Percentiles rank a stretch among this genome's conserved stretches.
Conservation (phyloP, 129 eudicot species). For the Rutidosis leptorrhynchoides region DNA sequence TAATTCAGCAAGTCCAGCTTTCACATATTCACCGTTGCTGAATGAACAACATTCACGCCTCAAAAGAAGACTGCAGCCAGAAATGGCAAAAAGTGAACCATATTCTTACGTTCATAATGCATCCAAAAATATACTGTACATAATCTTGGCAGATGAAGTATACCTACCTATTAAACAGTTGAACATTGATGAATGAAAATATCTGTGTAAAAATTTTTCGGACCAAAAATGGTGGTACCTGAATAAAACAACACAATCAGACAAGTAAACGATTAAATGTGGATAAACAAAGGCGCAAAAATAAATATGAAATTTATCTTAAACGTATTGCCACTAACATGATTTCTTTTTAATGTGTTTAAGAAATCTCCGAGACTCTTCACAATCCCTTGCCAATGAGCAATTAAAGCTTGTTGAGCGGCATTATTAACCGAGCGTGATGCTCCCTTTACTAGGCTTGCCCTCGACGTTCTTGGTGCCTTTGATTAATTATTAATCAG, state of each 20-base stretch:
- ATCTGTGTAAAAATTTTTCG: conserved; percentile 69
- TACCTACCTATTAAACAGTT: conserved; percentile 88
- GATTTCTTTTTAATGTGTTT: conserved; percentile 71
- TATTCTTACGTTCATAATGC: neutral
- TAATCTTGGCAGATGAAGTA: conserved; percentile 13
- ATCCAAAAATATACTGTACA: neutral
- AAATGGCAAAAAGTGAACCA: conserved; percentile 10
- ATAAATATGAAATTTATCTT: neutral
- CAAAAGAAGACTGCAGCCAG: conserved; percentile 77
- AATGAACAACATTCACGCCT: conserved; percentile 98
- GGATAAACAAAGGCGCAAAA: conserved; percentile 15
- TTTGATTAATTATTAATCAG: too few species aligned
- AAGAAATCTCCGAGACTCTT: conserved; percentile 76
- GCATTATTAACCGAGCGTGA: conserved; percentile 86
- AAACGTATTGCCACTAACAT: conserved; percentile 51
- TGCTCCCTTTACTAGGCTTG: conserved; percentile 97
- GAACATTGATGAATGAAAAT: conserved; percentile 98
- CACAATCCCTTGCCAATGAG: conserved; percentile 99
- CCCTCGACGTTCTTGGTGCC: conserved; percentile 99
- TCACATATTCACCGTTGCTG: conserved; percentile 98
- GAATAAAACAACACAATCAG: conserved; percentile 24
- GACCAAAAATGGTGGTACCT: conserved; percentile 88
- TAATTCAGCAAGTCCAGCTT: conserved; percentile 90
- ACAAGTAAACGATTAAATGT: neutral
- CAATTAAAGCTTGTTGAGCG: conserved; percentile 86